A percentile compares a stretch with the other conserved stretches of the same genome.
Evolutionary conservation across 73 alveolate species (phyloP).

Genomic region (Paramecium pentaurelia): DNA sequence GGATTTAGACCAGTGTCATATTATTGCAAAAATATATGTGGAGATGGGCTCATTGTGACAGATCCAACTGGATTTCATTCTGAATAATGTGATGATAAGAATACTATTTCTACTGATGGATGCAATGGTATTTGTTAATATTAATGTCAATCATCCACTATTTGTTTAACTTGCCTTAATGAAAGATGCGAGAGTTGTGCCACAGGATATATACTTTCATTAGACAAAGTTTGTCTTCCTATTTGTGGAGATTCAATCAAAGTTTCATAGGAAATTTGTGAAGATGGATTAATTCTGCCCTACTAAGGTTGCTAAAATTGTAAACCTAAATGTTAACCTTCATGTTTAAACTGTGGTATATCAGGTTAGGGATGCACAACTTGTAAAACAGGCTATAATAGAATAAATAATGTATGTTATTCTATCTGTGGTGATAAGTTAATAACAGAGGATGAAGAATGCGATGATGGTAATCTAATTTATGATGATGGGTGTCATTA

Average conservation of each 20-base stretch:
- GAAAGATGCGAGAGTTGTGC: background rate
- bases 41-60: background rate
- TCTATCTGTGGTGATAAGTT: slow-evolving; percentile 61
- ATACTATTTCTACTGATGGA: slow-evolving; percentile 59
- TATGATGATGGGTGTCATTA: background rate
- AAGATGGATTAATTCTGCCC: background rate
- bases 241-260: slow-evolving; percentile 37
- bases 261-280: slow-evolving; percentile 48
- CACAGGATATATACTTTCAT: slow-evolving; percentile 55
- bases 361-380: background rate
- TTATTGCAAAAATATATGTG: background rate
- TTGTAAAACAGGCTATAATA: background rate
- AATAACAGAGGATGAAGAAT: background rate
- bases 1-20: background rate
- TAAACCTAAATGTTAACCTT: background rate
- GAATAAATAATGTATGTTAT: slow-evolving; percentile 55
- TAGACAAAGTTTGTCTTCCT: slow-evolving; percentile 2
- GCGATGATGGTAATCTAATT: background rate
- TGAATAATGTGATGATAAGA: slow-evolving; percentile 66
- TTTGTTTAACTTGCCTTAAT: slow-evolving; percentile 58
- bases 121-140: slow-evolving; percentile 67
- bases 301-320: slow-evolving; percentile 62
- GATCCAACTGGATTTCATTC: background rate
- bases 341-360: background rate
- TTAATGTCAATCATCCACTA: slow-evolving; percentile 62